phyloP scores from a whole-genome alignment of 345 rosid genomes.

The Pistacia atlantica region DNA sequence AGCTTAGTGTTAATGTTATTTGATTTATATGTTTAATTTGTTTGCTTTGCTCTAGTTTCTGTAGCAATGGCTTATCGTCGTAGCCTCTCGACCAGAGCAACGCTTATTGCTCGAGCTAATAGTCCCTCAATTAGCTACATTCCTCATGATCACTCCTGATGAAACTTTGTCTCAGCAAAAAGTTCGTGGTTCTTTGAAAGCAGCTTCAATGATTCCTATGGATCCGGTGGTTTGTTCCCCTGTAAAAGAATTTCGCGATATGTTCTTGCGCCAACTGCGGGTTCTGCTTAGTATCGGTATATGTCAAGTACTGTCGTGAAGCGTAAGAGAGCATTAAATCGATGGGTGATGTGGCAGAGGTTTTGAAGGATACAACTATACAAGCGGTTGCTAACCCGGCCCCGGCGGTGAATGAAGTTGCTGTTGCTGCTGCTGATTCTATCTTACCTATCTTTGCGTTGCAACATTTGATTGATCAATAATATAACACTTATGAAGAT shows the following conservation, averaged over 20 bases:
- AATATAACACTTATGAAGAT: too few relatives aligned
- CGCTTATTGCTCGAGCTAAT: slow-evolving; percentile 27
- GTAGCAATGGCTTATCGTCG: slow-evolving; percentile 40
- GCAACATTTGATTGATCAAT: slow-evolving; percentile 29
- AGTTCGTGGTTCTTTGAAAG: slow-evolving; percentile 24
- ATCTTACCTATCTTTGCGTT: slow-evolving; percentile 43
- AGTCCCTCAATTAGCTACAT: slow-evolving; percentile 30
- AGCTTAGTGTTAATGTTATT: background rate
- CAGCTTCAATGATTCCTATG: slow-evolving; percentile 21
- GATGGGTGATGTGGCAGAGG: slow-evolving; percentile 40
- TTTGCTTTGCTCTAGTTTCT: background rate
- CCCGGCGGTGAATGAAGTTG: slow-evolving; percentile 48
- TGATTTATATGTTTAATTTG: background rate
- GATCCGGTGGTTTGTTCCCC: slow-evolving; percentile 8
- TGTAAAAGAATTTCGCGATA: slow-evolving; percentile 14
- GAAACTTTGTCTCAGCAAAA: slow-evolving; percentile 20
- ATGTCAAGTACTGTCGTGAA: slow-evolving; percentile 39
- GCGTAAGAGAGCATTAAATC: slow-evolving; percentile 38
- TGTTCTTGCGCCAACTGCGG: slow-evolving; percentile 20
- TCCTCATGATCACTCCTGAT: slow-evolving; percentile 23
- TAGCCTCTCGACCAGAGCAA: slow-evolving; percentile 34
- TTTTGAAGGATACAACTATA: slow-evolving; percentile 30
- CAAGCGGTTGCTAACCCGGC: slow-evolving; percentile 42
- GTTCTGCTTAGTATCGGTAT: slow-evolving; percentile 35
- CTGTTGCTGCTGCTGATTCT: slow-evolving; percentile 59